Conservation (phyloP, 2,329 filamentous ascomycete species). For the Colletotrichum chlorophyti region DNA sequence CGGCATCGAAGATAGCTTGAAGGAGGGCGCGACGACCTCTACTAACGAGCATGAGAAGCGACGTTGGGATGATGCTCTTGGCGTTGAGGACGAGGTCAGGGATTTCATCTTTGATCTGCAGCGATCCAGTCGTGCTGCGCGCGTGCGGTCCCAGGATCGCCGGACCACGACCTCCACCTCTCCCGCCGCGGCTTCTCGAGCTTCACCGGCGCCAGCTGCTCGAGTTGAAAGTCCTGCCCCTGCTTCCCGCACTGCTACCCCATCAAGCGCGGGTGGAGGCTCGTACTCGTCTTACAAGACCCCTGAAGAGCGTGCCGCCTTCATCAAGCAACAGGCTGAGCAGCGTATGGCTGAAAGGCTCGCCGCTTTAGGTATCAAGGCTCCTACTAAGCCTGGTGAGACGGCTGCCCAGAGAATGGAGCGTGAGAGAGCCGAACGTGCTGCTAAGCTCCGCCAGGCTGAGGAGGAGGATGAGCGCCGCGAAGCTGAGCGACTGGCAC, state of each 20-base stretch:
- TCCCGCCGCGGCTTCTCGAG: constrained; percentile 50
- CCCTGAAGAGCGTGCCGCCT: constrained; percentile 90
- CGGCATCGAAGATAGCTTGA: constrained; percentile 85
- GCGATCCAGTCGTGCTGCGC: constrained; percentile 79
- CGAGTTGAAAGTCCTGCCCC: constrained; percentile 56
- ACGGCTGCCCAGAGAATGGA: constrained; percentile 84
- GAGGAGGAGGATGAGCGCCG: constrained; percentile 93
- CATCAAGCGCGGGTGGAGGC: constrained; percentile 59
- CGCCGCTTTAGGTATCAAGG: constrained; percentile 89
- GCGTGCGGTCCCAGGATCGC: constrained; percentile 67
- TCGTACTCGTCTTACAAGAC: constrained; percentile 88
- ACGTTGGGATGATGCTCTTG: constrained; percentile 94
- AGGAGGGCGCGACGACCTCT: constrained; percentile 77
- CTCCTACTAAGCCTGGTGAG: constrained; percentile 80
- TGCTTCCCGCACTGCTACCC: constrained; percentile 61
- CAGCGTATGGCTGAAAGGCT: constrained; percentile 96
- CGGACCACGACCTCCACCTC: constrained; percentile 50
- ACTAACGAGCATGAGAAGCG: constrained; percentile 88
- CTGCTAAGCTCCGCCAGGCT: constrained; percentile 85
- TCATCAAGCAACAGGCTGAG: constrained; percentile 96
- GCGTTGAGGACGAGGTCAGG: constrained; percentile 94
- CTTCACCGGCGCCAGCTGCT: constrained; percentile 52
- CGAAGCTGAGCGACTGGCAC: constrained; percentile 84
- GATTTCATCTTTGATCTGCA: constrained; percentile 98
- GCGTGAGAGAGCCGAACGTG: constrained; percentile 85